A percentile compares a stretch with the other conserved stretches of the same genome.
These are phyloP conservation scores for Epichloe gansuensis DNA, from an alignment of 2,329 filamentous ascomycete species.

Conservation along the genomic window DNA sequence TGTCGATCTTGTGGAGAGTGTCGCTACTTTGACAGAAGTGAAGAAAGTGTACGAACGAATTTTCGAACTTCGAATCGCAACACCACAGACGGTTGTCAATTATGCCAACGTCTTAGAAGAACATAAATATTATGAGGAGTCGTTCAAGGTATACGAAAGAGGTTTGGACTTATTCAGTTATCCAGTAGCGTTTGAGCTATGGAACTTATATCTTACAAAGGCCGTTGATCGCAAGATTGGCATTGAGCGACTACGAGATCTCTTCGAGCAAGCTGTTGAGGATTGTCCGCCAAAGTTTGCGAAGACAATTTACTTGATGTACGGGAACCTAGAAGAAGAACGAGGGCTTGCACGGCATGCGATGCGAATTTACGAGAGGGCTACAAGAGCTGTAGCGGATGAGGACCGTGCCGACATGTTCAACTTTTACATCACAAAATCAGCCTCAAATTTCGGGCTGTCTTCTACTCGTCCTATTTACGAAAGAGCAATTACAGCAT, in stretches of 20 bases:
- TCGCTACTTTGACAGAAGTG: slow-evolving; percentile 81
- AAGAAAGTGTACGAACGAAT: slow-evolving; percentile 93
- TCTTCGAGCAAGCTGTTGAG: slow-evolving; percentile 95
- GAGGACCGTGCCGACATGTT: slow-evolving; percentile 97
- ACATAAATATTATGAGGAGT: slow-evolving; percentile 90
- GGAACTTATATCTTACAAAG: slow-evolving; percentile 97
- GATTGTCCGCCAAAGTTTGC: slow-evolving; percentile 92
- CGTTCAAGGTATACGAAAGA: slow-evolving; percentile 94
- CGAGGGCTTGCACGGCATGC: slow-evolving; percentile 87
- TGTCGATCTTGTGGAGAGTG: slow-evolving; percentile 92
- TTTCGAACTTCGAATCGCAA: slow-evolving; percentile 95
- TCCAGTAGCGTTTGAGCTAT: slow-evolving; percentile 93
- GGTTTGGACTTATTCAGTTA: slow-evolving; percentile 98
- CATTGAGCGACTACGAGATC: slow-evolving; percentile 83
- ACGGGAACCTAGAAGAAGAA: slow-evolving; percentile 93
- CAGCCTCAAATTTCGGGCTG: slow-evolving; percentile 92
- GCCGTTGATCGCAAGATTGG: slow-evolving; percentile 92
- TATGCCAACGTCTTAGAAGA: slow-evolving; percentile 94
- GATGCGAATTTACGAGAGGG: slow-evolving; percentile 98
- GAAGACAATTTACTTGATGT: slow-evolving; percentile 95
- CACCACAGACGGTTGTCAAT: slow-evolving; percentile 96
- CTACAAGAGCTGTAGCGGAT: slow-evolving; percentile 86
- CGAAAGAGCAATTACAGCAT: slow-evolving; percentile 84
- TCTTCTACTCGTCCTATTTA: slow-evolving; percentile 93
- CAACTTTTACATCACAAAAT: slow-evolving; percentile 98